Conservation (phyloP, 129 eudicot genomes). For the Pulicaria dysenterica region DNA sequence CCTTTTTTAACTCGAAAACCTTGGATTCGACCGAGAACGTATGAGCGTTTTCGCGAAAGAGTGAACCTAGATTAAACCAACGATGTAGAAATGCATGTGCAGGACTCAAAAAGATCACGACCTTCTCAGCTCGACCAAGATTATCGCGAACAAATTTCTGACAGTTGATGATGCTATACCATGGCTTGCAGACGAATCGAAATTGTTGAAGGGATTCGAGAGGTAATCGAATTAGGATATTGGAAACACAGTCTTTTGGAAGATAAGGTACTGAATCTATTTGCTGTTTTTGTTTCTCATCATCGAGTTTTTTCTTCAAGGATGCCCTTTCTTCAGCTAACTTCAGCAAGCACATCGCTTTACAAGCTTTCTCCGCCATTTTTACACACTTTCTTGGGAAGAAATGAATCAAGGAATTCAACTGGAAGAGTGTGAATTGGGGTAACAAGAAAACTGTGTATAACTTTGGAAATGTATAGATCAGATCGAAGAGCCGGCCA, state of each 20-base stretch:
- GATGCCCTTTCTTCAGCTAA: slow-evolving; percentile 47
- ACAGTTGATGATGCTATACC: slow-evolving; percentile 47
- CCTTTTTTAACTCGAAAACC: slow-evolving; percentile 30
- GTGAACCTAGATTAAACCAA: slow-evolving; percentile 13
- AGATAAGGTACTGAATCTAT: slow-evolving; percentile 41
- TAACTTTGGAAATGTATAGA: too few species aligned
- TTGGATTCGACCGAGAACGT: slow-evolving; percentile 47
- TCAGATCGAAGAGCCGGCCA: too few species aligned
- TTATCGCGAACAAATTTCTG: slow-evolving; percentile 41
- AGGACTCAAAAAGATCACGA: slow-evolving; percentile 40
- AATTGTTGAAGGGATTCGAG: slow-evolving; percentile 44
- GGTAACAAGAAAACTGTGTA: too few species aligned
- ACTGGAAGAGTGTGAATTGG: too few species aligned
- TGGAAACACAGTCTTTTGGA: slow-evolving; percentile 49
- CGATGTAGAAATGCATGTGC: slow-evolving; percentile 1
- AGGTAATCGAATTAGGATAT: slow-evolving; percentile 60
- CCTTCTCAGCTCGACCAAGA: slow-evolving; percentile 42
- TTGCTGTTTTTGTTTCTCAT: slow-evolving; percentile 35
- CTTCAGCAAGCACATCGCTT: slow-evolving; percentile 41
- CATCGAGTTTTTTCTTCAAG: slow-evolving; percentile 41
- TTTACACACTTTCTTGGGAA: not conserved
- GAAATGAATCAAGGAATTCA: too few species aligned
- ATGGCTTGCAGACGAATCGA: slow-evolving; percentile 58
- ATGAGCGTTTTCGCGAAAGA: slow-evolving; percentile 20
- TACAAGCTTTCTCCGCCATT: slow-evolving; percentile 37